Conservation (phyloP, 306 rosid species). For the Rosa persica region DNA sequence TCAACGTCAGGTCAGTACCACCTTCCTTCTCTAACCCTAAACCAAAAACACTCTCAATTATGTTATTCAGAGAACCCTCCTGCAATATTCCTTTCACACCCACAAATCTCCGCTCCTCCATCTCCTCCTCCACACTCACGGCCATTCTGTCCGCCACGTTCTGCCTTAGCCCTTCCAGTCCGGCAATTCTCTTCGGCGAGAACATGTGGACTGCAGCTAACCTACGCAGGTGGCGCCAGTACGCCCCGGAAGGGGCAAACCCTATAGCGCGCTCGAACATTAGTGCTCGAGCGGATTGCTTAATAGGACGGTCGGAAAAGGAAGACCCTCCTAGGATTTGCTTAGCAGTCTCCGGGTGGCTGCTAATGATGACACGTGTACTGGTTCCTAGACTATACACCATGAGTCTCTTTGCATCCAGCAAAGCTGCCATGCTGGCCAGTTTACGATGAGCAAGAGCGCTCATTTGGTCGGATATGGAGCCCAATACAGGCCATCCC, state of each 20-base stretch:
- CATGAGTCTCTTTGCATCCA: conserved; percentile 65
- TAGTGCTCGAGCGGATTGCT: conserved; percentile 61
- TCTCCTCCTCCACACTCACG: conserved; percentile 27
- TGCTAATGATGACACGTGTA: conserved; percentile 60
- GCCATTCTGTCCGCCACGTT: conserved; percentile 52
- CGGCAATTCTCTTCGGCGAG: conserved; percentile 60
- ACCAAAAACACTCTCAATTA: conserved; percentile 83
- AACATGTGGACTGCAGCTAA: conserved; percentile 69
- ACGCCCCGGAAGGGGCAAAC: conserved; percentile 67
- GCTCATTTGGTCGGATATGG: conserved; percentile 63
- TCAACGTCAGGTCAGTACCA: not conserved
- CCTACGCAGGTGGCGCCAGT: conserved; percentile 74
- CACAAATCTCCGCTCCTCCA: conserved; percentile 53
- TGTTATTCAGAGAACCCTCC: conserved; percentile 59
- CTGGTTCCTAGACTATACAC: conserved; percentile 62
- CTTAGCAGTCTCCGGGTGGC: conserved; percentile 82
- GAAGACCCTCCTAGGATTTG: conserved; percentile 61
- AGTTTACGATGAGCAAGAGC: conserved; percentile 64
- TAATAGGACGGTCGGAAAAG: conserved; percentile 79
- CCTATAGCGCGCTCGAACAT: conserved; percentile 97
- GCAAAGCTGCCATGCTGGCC: conserved; percentile 45
- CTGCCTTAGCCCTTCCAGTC: conserved; percentile 49
- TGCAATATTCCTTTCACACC: conserved; percentile 52
- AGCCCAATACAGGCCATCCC: conserved; percentile 80
- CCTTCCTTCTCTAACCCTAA: conserved; percentile 18